phyloP scores from a whole-genome alignment of 495 filamentous ascomycete species.

The Aspergillus heteromorphus region DNA sequence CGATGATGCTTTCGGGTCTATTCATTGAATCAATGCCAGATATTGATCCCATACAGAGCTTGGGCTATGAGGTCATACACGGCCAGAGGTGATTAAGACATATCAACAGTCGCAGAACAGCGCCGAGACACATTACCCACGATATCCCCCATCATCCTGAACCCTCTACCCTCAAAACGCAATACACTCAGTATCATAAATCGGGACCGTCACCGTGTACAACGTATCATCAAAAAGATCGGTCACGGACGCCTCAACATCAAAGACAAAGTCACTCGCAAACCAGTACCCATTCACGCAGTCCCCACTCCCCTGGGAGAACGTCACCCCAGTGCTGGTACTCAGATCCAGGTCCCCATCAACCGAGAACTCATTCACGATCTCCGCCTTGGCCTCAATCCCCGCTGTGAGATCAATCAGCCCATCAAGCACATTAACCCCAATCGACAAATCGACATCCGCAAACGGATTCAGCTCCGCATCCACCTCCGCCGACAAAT shows the following conservation, averaged over 20 bases:
- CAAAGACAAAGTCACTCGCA: neutral
- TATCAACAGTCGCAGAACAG: too few relatives aligned
- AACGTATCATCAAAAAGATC: neutral
- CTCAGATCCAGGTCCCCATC: neutral
- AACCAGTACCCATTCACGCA: neutral
- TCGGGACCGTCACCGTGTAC: neutral
- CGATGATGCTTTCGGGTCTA: too few relatives aligned
- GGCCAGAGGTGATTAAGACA: too few relatives aligned
- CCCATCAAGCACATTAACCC: neutral
- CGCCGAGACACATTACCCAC: too few relatives aligned
- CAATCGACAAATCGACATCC: neutral
- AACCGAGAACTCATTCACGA: neutral
- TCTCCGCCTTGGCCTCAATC: neutral
- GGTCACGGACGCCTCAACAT: neutral
- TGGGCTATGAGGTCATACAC: too few relatives aligned
- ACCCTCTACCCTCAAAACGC: neutral
- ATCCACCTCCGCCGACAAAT: neutral
- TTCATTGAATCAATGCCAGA: too few relatives aligned
- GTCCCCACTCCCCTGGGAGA: neutral
- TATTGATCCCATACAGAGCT: too few relatives aligned
- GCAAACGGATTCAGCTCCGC: neutral
- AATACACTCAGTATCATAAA: neutral
- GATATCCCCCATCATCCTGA: too few relatives aligned
- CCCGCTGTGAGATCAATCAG: neutral
- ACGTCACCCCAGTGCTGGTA: neutral